A percentile compares a stretch with the other conserved stretches of the same genome.
Evolutionary conservation across 129 eudicot species (phyloP).

Genomic region (Sambucus nigra): DNA sequence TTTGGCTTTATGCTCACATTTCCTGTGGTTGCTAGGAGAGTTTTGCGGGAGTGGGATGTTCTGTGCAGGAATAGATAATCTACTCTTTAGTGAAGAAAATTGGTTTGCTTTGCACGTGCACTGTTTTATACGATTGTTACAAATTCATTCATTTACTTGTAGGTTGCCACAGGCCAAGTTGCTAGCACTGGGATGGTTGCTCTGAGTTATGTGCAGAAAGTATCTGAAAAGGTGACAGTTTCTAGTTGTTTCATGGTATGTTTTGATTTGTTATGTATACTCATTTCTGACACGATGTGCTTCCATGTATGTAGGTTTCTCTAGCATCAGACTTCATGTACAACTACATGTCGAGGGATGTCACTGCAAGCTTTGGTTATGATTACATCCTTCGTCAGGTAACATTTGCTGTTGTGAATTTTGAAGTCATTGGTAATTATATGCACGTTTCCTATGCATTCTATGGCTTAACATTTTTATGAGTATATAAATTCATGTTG

Average conservation of each 20-base stretch:
- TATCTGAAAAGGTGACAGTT: conserved; percentile 68
- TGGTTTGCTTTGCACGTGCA: not conserved
- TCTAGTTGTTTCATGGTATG: not conserved
- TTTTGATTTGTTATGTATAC: not conserved
- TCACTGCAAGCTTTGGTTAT: conserved; percentile 85
- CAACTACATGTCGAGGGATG: conserved; percentile 80
- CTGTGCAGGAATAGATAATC: too few relatives aligned
- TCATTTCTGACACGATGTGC: not conserved
- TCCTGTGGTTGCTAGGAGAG: too few relatives aligned
- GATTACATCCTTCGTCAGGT: conserved; percentile 90
- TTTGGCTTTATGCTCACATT: too few relatives aligned
- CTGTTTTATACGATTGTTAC: not conserved
- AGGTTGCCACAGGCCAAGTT: conserved; percentile 94
- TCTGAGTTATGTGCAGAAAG: conserved; percentile 85
- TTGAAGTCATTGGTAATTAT: not conserved
- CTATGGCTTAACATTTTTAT: too few relatives aligned
- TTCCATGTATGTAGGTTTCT: conserved; percentile 48
- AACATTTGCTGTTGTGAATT: conserved; percentile 2
- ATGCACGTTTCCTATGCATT: not conserved
- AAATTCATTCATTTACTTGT: conserved; percentile 3
- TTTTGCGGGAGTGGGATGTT: too few relatives aligned
- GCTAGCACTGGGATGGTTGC: conserved; percentile 94
- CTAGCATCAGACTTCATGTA: conserved; percentile 89
- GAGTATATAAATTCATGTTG: too few relatives aligned
- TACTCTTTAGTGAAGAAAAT: too few relatives aligned